phyloP scores from a whole-genome alignment of 2,329 filamentous ascomycete species.

The Madurella fahalii region DNA sequence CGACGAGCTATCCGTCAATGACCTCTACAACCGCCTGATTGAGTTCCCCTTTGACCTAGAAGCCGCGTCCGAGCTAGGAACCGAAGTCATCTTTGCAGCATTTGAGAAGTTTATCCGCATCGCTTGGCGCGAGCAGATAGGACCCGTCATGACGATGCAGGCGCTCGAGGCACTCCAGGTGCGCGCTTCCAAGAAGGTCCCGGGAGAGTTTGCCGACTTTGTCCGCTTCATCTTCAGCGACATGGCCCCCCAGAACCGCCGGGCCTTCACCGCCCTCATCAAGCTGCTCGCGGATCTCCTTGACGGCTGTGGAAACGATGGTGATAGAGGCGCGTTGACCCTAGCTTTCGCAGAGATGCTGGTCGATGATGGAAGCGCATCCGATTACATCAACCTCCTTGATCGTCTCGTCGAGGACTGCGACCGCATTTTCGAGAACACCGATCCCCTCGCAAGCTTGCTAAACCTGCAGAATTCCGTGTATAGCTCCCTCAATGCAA shows the following conservation, averaged over 20 bases:
- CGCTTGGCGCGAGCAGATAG: constrained; percentile 86
- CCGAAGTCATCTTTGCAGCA: constrained; percentile 83
- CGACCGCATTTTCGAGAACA: constrained; percentile 78
- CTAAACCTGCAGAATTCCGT: constrained; percentile 40
- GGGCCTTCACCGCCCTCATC: constrained; percentile 78
- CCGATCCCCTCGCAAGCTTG: constrained; percentile 35
- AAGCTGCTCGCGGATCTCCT: constrained; percentile 83
- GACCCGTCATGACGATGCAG: constrained; percentile 70
- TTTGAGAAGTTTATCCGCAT: constrained; percentile 91
- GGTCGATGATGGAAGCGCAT: constrained; percentile 69
- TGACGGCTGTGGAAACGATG: constrained; percentile 85
- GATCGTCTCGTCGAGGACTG: constrained; percentile 88
- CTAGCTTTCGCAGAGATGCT: constrained; percentile 85
- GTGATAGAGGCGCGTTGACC: constrained; percentile 82
- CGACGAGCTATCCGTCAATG: constrained; percentile 79
- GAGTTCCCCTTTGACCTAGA: constrained; percentile 79
- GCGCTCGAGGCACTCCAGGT: constrained; percentile 71
- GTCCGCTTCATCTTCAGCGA: constrained; percentile 61
- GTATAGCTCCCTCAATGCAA: constrained; percentile 58
- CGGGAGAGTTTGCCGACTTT: constrained; percentile 69
- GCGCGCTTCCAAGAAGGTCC: constrained; percentile 60
- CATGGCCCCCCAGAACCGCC: constrained; percentile 65
- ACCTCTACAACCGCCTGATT: constrained; percentile 82
- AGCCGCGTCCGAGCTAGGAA: constrained; percentile 66
- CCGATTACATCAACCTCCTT: constrained; percentile 81